Evolutionary conservation across 768 basidiomycete species (phyloP), one percentile per base, ranked within the genome.

Genomic region (Collybiopsis confluens): DNA sequence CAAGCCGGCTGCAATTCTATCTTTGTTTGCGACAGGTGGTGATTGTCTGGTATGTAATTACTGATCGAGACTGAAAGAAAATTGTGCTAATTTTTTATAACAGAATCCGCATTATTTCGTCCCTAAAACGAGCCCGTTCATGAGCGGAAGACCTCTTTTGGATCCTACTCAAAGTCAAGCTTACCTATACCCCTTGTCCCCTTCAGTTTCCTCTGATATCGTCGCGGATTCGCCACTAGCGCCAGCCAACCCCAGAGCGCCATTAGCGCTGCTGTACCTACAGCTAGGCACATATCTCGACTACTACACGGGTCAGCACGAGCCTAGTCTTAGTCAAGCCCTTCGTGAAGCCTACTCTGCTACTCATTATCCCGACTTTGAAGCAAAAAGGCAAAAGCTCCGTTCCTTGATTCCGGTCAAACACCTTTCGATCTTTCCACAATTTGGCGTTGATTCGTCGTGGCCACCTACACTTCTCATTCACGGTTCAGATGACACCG

Each of bases 1-100:
- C 0, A 78, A 72, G 51, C 83, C 83, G 0, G 77, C 69, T 52
- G 83, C 76, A 0, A 50, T 86, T 2, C 58, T 86, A 1, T 80
- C 78, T 1, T 56, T 86, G 58, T 87, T 85, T 64, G 83, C 77
- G 0, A 77, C 81, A 73, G 83, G 83, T 15, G 85, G 84, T 0
- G 65, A 85, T 52, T 73, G 81, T 52, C 61, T 85, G 37, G 77
- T 77, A 43, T 43, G 73, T 64, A 9, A 9, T 40, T 16, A 6
- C 15, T 20, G 4, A 4, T 26, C 36, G 48, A 27, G 27, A n/a
- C 21, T 20, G 23, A 30, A 61, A 45, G 4, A 23, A 21, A 23
- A 24, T 7, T 8, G 11, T 4, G 13, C 47, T 51, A 16, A 45
- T 51, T 5, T 40, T 40, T n/a, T 40, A 21, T 21, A 15, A 16